These are phyloP conservation scores for Arabidopsis lyrata DNA, from an alignment of 441 rosid species.

Conservation along the genomic window DNA sequence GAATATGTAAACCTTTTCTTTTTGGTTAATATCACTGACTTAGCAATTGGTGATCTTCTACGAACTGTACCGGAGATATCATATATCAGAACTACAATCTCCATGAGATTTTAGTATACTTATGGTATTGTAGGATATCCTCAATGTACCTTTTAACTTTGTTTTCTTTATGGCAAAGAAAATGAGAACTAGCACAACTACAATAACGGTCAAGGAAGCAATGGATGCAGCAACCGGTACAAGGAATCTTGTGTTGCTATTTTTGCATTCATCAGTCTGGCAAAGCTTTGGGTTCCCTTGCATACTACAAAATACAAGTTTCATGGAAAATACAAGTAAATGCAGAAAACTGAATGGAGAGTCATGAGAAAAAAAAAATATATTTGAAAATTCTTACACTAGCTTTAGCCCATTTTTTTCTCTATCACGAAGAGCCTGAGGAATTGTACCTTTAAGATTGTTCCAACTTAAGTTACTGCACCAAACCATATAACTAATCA, in stretches of 20 bases:
- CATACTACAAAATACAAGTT: constrained; percentile 1
- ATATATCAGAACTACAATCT: too few relatives aligned
- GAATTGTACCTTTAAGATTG: constrained; percentile 14
- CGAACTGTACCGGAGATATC: not conserved
- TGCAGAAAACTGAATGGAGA: too few relatives aligned
- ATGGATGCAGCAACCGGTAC: constrained; percentile 16
- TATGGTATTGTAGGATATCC: too few relatives aligned
- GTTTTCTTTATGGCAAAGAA: constrained; percentile 10
- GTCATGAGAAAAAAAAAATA: too few relatives aligned
- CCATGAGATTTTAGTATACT: too few relatives aligned
- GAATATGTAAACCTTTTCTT: not conserved
- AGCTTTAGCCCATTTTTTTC: constrained; percentile 12
- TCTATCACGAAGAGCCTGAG: not conserved
- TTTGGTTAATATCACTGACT: not conserved
- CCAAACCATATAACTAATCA: too few relatives aligned
- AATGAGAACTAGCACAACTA: not conserved
- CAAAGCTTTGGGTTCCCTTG: constrained; percentile 10
- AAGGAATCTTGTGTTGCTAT: not conserved
- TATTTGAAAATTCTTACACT: not conserved
- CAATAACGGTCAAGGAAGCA: not conserved
- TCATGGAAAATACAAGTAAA: not conserved
- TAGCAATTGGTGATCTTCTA: too few relatives aligned
- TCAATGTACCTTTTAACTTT: not conserved
- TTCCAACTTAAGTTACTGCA: not conserved
- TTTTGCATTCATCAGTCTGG: not conserved